Base-by-base conservation (phyloP, 2,329 filamentous ascomycete genomes). In the Colletotrichum theobromicola region DNA sequence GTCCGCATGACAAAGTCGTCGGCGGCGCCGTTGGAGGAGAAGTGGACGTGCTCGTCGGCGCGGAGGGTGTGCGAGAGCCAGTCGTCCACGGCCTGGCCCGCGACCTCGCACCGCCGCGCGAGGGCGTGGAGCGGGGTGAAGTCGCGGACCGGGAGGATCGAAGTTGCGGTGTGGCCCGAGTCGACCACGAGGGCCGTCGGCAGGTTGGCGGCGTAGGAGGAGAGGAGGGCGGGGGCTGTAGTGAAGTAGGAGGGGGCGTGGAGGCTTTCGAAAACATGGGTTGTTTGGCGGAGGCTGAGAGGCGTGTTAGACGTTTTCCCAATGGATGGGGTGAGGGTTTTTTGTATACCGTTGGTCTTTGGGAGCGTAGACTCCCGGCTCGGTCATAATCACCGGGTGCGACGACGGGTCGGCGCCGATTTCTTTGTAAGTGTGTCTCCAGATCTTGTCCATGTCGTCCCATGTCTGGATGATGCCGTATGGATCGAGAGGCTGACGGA, bases 201-300 rank as follows among this genome's bases (percentile, higher is more conserved):
- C 34, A 60, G 69, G 53, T 71, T 71, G 28, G 62, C 69, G 34
- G 69, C 69, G 53, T 71, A 71, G 18, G 67, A 34, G 1, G 67
- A 37, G 1, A 70, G n/a, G 13, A 70, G 30, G 6, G 46, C 67
- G 7, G 67, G 60, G 24, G 24, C 18, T 4, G 67, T 13, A 7
- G 67, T 50, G 16, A 67, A 53, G 53, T 67, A 67, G 3, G 62
- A 50, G n/a, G 62, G 53, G 28, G 62, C 69, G 12, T 42, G 21
- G 53, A 71, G 35, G 3, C 16, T 53, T 15, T 71, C 69, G 28
- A 71, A 67, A 28, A 67, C 53, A 35, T 58, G 16, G 35, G 53
- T 60, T 30, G 21, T 18, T 21, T 50, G 67, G 24, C 35, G 35
- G 21, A 67, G 53, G 53, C 53, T 60, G 50, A 26, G 50, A 26